A percentile compares a stretch with the other conserved stretches of the same genome.
These are phyloP conservation scores for Diaporthe sp. DNA, from an alignment of 2,329 filamentous ascomycete genomes.

Conservation along the genomic window DNA sequence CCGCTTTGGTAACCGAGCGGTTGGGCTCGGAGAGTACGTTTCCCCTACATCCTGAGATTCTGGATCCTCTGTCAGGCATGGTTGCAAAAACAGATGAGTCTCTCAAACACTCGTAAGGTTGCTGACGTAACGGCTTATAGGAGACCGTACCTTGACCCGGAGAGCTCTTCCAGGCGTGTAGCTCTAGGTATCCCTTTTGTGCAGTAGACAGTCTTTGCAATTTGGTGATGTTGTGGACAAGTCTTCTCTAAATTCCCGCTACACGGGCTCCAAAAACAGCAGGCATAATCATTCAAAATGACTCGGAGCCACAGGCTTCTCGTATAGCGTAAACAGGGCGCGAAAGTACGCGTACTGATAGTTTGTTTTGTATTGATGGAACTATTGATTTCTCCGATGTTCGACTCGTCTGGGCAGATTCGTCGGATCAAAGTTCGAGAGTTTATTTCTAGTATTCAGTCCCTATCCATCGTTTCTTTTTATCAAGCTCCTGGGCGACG, in stretches of 20 bases:
- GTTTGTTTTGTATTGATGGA: background rate
- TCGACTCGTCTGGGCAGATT: too few relatives aligned
- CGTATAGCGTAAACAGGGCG: background rate
- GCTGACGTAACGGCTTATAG: background rate
- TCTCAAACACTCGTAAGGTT: too few relatives aligned
- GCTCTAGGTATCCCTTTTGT: slow-evolving; percentile 47
- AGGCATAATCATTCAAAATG: background rate
- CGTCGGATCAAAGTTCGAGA: too few relatives aligned
- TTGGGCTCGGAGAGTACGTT: slow-evolving; percentile 63
- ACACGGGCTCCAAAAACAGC: background rate
- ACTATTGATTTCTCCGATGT: background rate
- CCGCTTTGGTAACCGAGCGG: slow-evolving; percentile 65
- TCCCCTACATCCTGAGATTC: too few relatives aligned
- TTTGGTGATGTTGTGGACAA: rapidly evolving
- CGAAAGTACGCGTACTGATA: background rate
- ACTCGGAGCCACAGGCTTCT: background rate
- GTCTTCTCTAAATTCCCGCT: background rate
- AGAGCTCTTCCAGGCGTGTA: slow-evolving; percentile 61
- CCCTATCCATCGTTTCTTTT: slow-evolving; percentile 36
- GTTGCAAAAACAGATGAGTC: too few relatives aligned
- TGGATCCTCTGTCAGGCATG: background rate
- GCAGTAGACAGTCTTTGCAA: background rate
- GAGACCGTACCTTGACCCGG: slow-evolving; percentile 66
- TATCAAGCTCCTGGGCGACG: slow-evolving; percentile 45
- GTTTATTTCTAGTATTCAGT: background rate